Conservation (phyloP, 352 stramenopile species). For the Globisporangium megalacanthum region DNA sequence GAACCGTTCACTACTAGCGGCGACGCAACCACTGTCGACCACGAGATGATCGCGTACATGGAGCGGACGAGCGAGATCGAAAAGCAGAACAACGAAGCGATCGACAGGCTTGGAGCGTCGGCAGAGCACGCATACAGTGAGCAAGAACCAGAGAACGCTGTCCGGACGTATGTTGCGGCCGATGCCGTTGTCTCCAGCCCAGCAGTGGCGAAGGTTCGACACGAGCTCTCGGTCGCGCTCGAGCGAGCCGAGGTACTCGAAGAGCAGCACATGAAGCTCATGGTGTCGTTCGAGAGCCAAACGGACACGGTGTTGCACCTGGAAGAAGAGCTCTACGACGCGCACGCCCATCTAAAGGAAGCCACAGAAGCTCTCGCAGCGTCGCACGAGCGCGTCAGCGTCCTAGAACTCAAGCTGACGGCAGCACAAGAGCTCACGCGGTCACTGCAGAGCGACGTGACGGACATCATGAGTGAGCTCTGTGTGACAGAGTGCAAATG, state of each 20-base stretch:
- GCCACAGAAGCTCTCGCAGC: conserved; percentile 4
- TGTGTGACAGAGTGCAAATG: conserved; percentile 11
- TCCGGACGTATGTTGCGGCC: not conserved
- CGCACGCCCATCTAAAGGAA: not conserved
- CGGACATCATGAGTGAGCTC: conserved; percentile 13
- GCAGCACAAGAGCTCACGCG: not conserved
- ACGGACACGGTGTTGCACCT: conserved; percentile 7
- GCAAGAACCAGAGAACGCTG: not conserved
- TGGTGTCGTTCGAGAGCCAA: conserved; percentile 12
- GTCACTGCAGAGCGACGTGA: conserved; percentile 8
- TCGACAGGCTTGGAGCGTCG: conserved; percentile 6
- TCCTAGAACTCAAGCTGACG: not conserved
- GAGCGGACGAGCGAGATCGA: conserved; percentile 15
- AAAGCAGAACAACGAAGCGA: conserved; percentile 13
- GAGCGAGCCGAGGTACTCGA: conserved; percentile 8
- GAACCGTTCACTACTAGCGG: not conserved
- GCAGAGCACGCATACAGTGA: conserved; percentile 4
- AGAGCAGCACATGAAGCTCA: conserved; percentile 16
- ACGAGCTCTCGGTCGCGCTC: conserved; percentile 9
- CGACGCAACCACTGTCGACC: not conserved
- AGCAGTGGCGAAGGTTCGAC: not conserved
- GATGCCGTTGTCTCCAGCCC: not conserved
- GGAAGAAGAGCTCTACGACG: conserved; percentile 8
- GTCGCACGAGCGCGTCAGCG: conserved; percentile 4
- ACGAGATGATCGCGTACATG: conserved; percentile 13